phyloP scores from a whole-genome alignment of 73 alveolate species.

The Uronychia binucleata region DNA sequence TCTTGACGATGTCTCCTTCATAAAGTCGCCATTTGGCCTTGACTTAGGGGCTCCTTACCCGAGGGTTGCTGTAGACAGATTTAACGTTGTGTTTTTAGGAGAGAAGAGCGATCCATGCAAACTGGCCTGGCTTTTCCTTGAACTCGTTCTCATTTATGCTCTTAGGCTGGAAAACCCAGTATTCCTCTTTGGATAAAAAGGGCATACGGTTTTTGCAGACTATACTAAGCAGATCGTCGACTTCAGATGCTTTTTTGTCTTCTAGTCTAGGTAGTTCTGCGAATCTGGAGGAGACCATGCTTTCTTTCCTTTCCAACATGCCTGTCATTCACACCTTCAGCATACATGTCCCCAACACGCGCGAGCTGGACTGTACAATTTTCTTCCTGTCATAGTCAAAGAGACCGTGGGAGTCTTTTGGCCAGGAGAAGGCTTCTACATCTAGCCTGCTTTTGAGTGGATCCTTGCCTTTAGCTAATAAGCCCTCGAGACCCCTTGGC shows the following conservation, averaged over 20 bases:
- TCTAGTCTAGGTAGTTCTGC: background rate
- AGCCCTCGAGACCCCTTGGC: too few species aligned
- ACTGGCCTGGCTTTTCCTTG: background rate
- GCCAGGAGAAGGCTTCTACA: background rate
- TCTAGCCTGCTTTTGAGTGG: background rate
- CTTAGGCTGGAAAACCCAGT: background rate
- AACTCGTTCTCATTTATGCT: background rate
- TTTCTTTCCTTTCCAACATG: background rate
- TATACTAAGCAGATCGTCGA: background rate
- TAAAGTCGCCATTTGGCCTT: constrained; percentile 3
- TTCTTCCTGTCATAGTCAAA: background rate
- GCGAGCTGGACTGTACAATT: background rate
- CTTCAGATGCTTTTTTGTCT: background rate
- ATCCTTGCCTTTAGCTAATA: too few species aligned
- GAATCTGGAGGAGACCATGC: background rate
- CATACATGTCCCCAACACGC: background rate
- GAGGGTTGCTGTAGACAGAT: background rate
- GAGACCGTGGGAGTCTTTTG: background rate
- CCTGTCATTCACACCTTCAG: background rate
- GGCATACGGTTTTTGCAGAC: background rate
- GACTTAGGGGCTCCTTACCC: background rate
- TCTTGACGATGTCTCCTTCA: constrained; percentile 62
- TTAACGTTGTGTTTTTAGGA: background rate
- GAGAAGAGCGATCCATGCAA: background rate
- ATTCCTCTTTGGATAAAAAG: background rate